These are phyloP conservation scores for Citrus trifoliata DNA, from an alignment of 345 rosid species.

Conservation along the genomic window DNA sequence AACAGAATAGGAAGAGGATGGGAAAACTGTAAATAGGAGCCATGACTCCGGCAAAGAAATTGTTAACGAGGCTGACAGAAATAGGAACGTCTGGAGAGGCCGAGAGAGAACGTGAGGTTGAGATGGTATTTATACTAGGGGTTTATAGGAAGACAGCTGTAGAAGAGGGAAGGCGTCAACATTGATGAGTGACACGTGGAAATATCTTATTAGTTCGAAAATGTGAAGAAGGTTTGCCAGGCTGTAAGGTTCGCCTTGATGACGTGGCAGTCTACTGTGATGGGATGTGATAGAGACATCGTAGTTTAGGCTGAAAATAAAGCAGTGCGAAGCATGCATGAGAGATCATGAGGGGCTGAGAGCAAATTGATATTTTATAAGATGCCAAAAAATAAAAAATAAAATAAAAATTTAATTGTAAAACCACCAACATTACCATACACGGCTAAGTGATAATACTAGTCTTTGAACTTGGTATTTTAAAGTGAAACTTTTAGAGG, in stretches of 20 bases:
- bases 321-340: not conserved
- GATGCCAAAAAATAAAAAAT: not conserved
- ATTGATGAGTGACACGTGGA: constrained; percentile 15
- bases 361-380: not conserved
- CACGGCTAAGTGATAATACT: too few relatives aligned
- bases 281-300: not conserved
- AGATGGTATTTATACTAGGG: constrained; percentile 15
- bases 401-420: not conserved
- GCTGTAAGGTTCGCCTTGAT: constrained; percentile 6
- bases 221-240: constrained; percentile 6
- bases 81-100: not conserved
- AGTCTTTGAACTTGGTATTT: too few relatives aligned
- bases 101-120: not conserved
- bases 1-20: constrained; percentile 23
- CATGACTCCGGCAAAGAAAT: constrained; percentile 18
- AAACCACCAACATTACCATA: not conserved
- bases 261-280: constrained; percentile 14
- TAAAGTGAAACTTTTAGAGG: too few relatives aligned
- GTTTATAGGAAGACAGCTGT: constrained; percentile 21
- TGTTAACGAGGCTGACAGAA: not conserved
- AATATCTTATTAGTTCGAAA: not conserved
- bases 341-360: not conserved
- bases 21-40: constrained; percentile 34
- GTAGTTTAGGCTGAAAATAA: not conserved
- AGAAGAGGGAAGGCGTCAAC: constrained; percentile 16